Conservation (phyloP, 305 asterid genomes). For the Fraxinus sp. region DNA sequence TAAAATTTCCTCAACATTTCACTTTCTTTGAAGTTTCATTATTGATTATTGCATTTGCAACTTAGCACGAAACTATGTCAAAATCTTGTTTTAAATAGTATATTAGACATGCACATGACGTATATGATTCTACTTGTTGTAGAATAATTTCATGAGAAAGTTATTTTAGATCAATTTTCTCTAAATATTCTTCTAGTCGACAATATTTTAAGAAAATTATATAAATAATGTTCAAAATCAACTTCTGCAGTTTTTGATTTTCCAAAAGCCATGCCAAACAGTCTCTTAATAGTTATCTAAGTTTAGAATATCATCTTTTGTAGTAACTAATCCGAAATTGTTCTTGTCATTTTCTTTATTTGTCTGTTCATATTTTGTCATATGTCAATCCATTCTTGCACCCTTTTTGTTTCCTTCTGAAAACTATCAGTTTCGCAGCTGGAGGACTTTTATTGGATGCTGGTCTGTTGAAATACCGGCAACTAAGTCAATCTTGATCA, state of each 20-base stretch:
- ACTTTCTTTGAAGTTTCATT: neutral
- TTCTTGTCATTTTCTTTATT: neutral
- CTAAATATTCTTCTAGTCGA: too few species aligned
- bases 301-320: constrained; percentile 5
- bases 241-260: too few species aligned
- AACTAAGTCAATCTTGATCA: neutral
- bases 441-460: neutral
- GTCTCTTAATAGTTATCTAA: neutral
- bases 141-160: too few species aligned
- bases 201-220: too few species aligned
- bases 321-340: neutral
- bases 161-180: too few species aligned
- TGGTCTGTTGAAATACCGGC: neutral
- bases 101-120: too few species aligned
- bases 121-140: too few species aligned
- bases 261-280: neutral
- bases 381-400: neutral
- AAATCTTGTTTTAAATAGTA: too few species aligned
- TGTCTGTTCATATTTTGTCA: neutral
- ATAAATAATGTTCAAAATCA: too few species aligned
- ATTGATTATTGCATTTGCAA: neutral
- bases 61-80: neutral
- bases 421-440: neutral
- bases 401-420: neutral
- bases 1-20: too few species aligned